These are phyloP conservation scores for Candida ulmi DNA, from an alignment of 805 yeast genomes.

Conservation along the genomic window DNA sequence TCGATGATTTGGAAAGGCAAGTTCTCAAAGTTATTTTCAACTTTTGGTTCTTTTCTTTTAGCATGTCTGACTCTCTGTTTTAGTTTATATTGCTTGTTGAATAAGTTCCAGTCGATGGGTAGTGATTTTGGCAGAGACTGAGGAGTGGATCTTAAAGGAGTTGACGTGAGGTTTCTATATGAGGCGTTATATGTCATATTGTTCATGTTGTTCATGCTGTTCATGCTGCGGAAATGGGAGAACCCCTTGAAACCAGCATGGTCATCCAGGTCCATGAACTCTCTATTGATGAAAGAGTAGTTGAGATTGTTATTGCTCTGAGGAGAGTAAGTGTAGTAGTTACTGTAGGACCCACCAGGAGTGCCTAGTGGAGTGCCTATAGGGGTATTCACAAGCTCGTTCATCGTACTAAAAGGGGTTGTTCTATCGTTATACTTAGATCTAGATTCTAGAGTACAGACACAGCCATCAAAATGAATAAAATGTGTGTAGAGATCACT, in stretches of 20 bases:
- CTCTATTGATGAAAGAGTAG: slow-evolving; percentile 21
- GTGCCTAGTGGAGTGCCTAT: not conserved
- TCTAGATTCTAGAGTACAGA: no score
- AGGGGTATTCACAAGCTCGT: not conserved
- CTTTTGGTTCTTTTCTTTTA: slow-evolving; percentile 2
- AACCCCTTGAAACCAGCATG: not conserved
- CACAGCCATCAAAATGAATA: no score
- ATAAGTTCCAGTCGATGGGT: slow-evolving; percentile 25
- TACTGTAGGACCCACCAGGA: not conserved
- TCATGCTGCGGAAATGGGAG: not conserved
- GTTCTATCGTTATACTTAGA: no score
- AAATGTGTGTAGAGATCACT: no score
- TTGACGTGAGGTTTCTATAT: slow-evolving; percentile 22
- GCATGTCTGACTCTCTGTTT: slow-evolving; percentile 15
- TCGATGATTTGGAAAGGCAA: slow-evolving; percentile 24
- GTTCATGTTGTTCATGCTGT: not conserved
- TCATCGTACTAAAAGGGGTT: no score
- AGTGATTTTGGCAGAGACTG: slow-evolving; percentile 21
- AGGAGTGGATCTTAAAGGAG: slow-evolving; percentile 20
- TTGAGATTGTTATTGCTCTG: not conserved
- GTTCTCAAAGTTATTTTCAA: slow-evolving; percentile 21
- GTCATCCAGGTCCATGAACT: slow-evolving; percentile 18
- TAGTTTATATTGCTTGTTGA: slow-evolving; percentile 21
- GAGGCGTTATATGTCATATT: not conserved
- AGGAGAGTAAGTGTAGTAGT: not conserved